Conservation (phyloP, 2,329 filamentous ascomycete genomes). For the Colletotrichum noveboracense region DNA sequence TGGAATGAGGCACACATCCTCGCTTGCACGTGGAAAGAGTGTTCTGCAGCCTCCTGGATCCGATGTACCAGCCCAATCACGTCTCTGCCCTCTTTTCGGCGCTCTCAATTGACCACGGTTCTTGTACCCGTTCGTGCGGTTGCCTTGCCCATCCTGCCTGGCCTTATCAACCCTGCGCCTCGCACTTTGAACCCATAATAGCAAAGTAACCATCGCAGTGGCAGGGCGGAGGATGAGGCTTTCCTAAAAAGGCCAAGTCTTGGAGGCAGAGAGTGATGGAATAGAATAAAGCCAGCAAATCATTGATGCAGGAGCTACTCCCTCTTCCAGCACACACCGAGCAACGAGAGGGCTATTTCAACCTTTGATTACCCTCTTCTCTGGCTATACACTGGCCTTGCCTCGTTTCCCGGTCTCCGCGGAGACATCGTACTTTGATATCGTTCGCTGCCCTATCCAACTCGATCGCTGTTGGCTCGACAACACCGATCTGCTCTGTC, state of each 20-base stretch:
- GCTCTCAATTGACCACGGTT: background rate
- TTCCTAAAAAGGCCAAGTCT: background rate
- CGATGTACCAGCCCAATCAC: background rate
- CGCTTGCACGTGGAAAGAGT: background rate
- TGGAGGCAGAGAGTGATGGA: background rate
- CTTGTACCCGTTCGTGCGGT: background rate
- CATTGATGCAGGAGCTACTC: background rate
- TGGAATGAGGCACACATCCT: background rate
- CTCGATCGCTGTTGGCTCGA: background rate
- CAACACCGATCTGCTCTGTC: background rate
- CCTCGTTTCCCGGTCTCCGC: rapidly evolving
- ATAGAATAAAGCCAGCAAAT: background rate
- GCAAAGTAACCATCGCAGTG: background rate
- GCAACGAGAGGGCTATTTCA: background rate
- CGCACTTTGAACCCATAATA: background rate
- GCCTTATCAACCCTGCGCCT: background rate
- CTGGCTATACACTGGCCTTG: background rate
- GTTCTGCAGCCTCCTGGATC: too few species aligned
- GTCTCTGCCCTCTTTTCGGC: background rate
- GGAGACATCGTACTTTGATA: background rate
- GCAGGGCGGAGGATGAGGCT: background rate
- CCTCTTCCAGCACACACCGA: background rate
- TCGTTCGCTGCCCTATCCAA: background rate
- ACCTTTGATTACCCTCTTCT: background rate
- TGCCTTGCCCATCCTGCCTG: background rate